phyloP scores from a whole-genome alignment of 179 eudicot genomes.

The Dionaea muscipula region DNA sequence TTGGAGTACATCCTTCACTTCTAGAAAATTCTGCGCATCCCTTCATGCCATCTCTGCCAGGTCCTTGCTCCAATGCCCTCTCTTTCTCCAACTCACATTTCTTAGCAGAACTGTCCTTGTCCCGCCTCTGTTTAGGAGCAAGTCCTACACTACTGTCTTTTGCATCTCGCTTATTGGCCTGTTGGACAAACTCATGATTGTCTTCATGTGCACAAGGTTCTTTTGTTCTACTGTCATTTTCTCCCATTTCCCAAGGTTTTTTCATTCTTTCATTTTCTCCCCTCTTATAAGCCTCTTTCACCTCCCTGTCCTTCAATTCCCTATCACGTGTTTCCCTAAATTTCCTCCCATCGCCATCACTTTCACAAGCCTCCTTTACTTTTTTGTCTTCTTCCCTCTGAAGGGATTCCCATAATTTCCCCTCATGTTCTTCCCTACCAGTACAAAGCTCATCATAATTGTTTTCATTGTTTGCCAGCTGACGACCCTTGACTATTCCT shows the following conservation, averaged over 20 bases:
- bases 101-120: conserved; percentile 8
- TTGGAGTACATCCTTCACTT: conserved; percentile 1
- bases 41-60: conserved; percentile 8
- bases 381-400: conserved; percentile 17
- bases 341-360: conserved; percentile 7
- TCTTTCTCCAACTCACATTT: conserved; percentile 2
- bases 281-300: conserved; percentile 16
- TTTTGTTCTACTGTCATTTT: conserved; percentile 9
- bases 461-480: conserved; percentile 8
- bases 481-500: conserved; percentile 11
- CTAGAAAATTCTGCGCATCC: conserved; percentile 5
- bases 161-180: conserved; percentile 21
- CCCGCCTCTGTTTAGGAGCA: conserved; percentile 10
- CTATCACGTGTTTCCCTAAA: conserved; percentile 8
- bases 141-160: conserved; percentile 17
- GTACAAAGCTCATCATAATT: conserved; percentile 7
- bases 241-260: conserved; percentile 1
- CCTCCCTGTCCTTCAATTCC: conserved; percentile 13
- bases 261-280: conserved; percentile 20
- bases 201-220: conserved; percentile 7
- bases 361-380: conserved; percentile 13
- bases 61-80: conserved; percentile 2
- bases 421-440: conserved; percentile 12
- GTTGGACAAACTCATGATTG: conserved; percentile 14
- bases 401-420: conserved; percentile 8